Evolutionary conservation across 73 alveolate genomes (phyloP), one percentile per base, ranked within the genome.

Genomic region (Tetrahymena borealis): DNA sequence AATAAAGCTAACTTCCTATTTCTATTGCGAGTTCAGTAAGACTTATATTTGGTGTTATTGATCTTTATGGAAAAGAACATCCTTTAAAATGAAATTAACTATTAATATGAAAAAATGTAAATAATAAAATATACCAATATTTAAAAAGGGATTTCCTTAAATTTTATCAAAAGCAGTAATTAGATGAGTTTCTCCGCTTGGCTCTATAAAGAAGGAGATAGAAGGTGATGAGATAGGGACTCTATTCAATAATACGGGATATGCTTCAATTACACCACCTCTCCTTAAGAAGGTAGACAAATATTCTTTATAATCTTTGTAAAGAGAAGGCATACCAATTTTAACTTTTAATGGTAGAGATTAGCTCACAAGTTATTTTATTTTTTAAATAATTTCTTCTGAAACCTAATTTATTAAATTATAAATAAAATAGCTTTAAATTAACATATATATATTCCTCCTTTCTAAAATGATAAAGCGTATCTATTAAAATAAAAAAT

Each of bases 241-340:
- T 9, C 98, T 94, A 92, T 94, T 94, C 78, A 97, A 97, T 12
- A 98, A 94, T 12, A 60, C 85, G 10, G 99, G 99, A 85, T 99
- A 96, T 7, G 99, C 99, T 93, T 99, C 99, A 32, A 99, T 98
- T 4, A 99, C 98, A 39, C 99, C 99, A 91, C 99, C 99, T 90
- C 97, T 96, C 94, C 95, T 97, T 38, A 98, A 94, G 93, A 97
- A 97, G 37, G 96, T 94, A 79, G 94, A 91, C 41, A 99, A 95
- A 93, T 95, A 99, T 95, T 99, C 99, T 20, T 92, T 96, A 98
- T 99, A 99, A 18, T 94, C 94, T 91, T 96, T 96, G 96, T 95
- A 99, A 90, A 99, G 93, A 40, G 96, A 91, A 78, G 97, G 97
- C 93, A 96, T 96, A 15, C 99, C 98, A 40, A 98, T 96, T 94